These are phyloP conservation scores for Neofusicoccum umdonicola DNA, from an alignment of 2,329 filamentous ascomycete genomes.

Conservation along the genomic window DNA sequence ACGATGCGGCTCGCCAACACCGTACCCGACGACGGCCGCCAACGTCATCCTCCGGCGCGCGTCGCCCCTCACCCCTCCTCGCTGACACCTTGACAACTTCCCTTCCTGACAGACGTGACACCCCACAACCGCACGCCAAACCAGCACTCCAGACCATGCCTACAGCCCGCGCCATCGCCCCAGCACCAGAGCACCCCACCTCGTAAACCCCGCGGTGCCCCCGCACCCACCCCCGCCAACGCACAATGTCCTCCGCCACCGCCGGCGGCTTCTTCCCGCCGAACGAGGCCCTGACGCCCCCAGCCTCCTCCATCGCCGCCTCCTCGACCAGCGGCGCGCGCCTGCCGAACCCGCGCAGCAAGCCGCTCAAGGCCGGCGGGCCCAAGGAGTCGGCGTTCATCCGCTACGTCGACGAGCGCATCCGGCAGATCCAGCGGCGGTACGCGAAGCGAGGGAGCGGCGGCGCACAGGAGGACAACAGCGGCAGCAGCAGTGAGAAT, in stretches of 20 bases:
- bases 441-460: conserved; percentile 49
- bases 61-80: no score
- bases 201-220: not conserved
- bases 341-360: conserved; percentile 53
- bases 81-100: no score
- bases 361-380: conserved; percentile 56
- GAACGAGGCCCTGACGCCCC: conserved; percentile 27
- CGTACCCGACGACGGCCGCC: not conserved
- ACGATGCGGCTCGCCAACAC: not conserved
- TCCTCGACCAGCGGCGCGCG: conserved; percentile 40
- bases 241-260: not conserved
- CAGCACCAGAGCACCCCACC: not conserved
- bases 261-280: conserved; percentile 15
- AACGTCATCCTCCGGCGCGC: not conserved
- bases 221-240: not conserved
- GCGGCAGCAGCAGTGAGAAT: conserved; percentile 24
- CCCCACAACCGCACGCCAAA: not conserved
- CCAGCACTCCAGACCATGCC: not conserved
- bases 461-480: conserved; percentile 4
- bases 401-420: conserved; percentile 53
- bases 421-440: conserved; percentile 51
- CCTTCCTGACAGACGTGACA: not conserved
- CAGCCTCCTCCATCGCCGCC: conserved; percentile 48
- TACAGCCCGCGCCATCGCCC: not conserved
- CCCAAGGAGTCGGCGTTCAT: conserved; percentile 59